Evolutionary conservation across 345 rosid genomes (phyloP).

Genomic region (Alliaria petiolata): DNA sequence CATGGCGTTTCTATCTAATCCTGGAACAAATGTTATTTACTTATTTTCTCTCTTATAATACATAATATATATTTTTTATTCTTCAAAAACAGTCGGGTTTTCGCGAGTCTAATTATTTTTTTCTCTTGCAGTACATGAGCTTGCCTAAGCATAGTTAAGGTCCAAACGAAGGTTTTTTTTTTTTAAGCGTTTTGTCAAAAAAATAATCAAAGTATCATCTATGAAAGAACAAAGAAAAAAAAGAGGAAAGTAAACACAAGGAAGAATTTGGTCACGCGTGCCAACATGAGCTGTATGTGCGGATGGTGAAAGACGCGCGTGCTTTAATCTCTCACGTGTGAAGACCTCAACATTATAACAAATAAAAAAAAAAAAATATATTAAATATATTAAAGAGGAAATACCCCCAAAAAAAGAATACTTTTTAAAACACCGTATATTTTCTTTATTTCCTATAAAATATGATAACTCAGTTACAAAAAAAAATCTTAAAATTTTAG

Average conservation of each 20-base stretch:
- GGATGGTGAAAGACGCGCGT: slow-evolving; percentile 40
- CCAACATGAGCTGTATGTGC: slow-evolving; percentile 42
- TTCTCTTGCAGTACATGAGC: not conserved
- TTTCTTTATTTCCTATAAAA: not conserved
- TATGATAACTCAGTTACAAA: not conserved
- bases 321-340: slow-evolving; percentile 60
- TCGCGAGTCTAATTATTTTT: not conserved
- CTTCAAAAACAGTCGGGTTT: not conserved
- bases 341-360: slow-evolving; percentile 11
- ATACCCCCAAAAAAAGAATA: not conserved
- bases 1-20: not conserved
- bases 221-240: too few species aligned
- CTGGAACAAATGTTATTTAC: not conserved
- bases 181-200: too few species aligned
- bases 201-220: too few species aligned
- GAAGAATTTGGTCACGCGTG: slow-evolving; percentile 55
- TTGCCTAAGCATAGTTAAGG: not conserved
- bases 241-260: not conserved
- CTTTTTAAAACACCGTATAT: not conserved
- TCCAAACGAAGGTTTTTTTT: not conserved
- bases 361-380: too few species aligned
- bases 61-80: not conserved
- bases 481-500: not conserved
- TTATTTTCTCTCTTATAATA: not conserved
- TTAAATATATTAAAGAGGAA: not conserved